These are phyloP conservation scores for Hemisphaericaspora xylanilytica DNA, from an alignment of 1,139 yeast genomes.

Conservation along the genomic window DNA sequence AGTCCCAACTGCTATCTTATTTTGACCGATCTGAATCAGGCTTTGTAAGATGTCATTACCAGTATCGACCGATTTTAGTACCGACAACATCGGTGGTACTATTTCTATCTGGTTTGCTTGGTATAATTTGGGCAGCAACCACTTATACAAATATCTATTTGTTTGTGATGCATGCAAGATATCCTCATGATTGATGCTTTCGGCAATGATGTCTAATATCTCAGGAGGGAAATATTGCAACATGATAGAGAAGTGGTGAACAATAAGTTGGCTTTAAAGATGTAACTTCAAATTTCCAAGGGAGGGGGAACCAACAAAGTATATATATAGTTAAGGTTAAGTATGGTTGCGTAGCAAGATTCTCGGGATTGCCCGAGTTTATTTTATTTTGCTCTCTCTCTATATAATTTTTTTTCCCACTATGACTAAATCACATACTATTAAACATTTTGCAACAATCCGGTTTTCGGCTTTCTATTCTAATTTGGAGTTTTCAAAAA, in stretches of 20 bases:
- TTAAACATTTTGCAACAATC: conserved; percentile 3
- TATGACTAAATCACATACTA: background rate
- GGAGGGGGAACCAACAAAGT: background rate
- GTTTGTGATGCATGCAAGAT: conserved; percentile 19
- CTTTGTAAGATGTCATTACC: no score
- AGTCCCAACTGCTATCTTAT: conserved; percentile 5
- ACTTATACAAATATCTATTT: conserved; percentile 14
- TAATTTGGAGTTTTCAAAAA: background rate
- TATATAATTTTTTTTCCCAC: no score
- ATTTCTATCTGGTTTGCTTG: conserved; percentile 23
- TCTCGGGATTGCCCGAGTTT: background rate
- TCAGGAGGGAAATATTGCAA: conserved; percentile 23
- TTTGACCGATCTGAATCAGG: background rate
- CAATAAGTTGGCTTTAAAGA: no score
- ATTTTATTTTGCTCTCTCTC: background rate
- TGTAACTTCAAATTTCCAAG: no score
- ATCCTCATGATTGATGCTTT: conserved; percentile 18
- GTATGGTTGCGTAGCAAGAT: background rate
- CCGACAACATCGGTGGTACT: background rate
- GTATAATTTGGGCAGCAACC: conserved; percentile 21
- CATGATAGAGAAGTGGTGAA: no score
- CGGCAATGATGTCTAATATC: conserved; percentile 17
- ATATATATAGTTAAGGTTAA: no score
- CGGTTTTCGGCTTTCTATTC: conserved; percentile 7
- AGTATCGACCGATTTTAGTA: no score